Evolutionary conservation across 2,329 filamentous ascomycete genomes (phyloP), one percentile per base, ranked within the genome.

Genomic region (Leptographium galeiforme): DNA sequence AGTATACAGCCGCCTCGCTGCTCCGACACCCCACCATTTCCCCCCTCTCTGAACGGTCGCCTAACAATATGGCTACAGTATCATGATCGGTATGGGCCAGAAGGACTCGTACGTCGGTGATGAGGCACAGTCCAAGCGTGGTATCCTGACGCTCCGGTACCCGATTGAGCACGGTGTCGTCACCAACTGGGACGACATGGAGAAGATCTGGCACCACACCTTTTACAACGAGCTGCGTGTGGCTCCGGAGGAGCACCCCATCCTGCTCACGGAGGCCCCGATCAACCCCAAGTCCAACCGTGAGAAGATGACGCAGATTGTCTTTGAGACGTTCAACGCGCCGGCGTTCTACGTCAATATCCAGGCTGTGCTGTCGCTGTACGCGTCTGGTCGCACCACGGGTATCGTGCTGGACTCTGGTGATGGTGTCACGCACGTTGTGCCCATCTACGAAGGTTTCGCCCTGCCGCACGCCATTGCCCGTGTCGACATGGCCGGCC

Each of bases 141-240:
- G 93, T 95, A 97, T 98, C 78, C 84, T 98, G 67, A 97, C 91
- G 61, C 84, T 98, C 72, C 86, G 93, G 81, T 98, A 98, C 79
- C 93, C 93, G 71, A 98, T 98, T 73, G 93, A 98, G 84, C 93
- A 98, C 85, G 93, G 93, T 93, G 93, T 98, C 68, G 93, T 98
- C 72, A 98, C 93, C 79, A 97, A 97, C 88, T 98, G 93, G 93
- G 93, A 98, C 74, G 93, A 97, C 76, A 97, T 97, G 93, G 93
- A 97, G 82, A 97, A 97, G 86, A 97, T 98, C 68, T 98, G 93
- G 93, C 93, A 98, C 77, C 93, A 98, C 88, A 97, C 93, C 71
- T 98, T 98, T 84, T 98, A 97, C 88, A 98, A 98, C 79, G 93
- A 98, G 82, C 83, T 98, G 70, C 91, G 93, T 91, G 93, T 98